Conservation (phyloP, 768 basidiomycete genomes). For the Daedaleopsis nitida region DNA sequence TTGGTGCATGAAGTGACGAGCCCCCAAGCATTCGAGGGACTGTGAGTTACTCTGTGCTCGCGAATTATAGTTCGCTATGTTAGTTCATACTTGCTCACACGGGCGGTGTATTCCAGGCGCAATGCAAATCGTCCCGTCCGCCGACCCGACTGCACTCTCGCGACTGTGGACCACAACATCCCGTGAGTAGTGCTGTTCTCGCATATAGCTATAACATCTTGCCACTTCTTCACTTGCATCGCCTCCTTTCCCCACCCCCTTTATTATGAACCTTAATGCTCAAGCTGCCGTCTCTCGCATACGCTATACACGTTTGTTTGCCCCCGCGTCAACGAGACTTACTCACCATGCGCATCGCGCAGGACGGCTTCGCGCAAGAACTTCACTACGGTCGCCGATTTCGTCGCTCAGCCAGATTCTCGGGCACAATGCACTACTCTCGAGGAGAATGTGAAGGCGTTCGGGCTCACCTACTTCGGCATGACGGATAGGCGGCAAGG, state of each 20-base stretch:
- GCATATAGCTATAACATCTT: too few species aligned
- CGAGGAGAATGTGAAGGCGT: constrained; percentile 67
- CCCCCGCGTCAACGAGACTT: neutral
- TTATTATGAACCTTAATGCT: neutral
- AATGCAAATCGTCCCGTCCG: constrained; percentile 58
- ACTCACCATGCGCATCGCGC: neutral
- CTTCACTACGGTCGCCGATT: constrained; percentile 48
- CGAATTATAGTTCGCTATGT: neutral
- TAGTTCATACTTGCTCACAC: neutral
- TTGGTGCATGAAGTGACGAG: constrained; percentile 67
- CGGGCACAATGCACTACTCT: constrained; percentile 58
- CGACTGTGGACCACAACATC: constrained; percentile 62
- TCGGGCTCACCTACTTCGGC: constrained; percentile 67
- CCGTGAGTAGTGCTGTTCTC: constrained; percentile 41
- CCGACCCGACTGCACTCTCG: constrained; percentile 64
- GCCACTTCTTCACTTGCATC: neutral
- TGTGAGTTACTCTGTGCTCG: constrained; percentile 34
- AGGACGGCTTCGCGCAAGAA: constrained; percentile 54
- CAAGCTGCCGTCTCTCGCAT: neutral
- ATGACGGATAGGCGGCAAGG: constrained; percentile 67
- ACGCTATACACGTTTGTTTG: too few species aligned
- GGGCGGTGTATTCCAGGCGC: constrained; percentile 31
- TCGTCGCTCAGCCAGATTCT: constrained; percentile 60
- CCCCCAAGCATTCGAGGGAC: constrained; percentile 63
- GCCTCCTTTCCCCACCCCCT: neutral